Evolutionary conservation across 345 rosid species (phyloP).

Genomic region (Dovyalis caffra): DNA sequence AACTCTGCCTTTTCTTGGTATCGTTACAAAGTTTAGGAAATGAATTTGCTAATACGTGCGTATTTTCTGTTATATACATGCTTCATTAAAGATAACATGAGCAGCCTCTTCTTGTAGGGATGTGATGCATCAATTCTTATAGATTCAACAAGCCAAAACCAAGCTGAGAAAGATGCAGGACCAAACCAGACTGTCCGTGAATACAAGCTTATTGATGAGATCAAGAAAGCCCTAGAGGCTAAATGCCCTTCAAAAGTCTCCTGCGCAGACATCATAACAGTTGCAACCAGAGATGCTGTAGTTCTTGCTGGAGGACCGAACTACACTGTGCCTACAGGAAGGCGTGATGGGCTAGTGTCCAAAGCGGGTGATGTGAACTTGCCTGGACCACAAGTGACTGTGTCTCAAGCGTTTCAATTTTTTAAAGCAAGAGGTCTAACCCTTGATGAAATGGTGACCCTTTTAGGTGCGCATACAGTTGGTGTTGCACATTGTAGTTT

Average conservation of each 20-base stretch:
- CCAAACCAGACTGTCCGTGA: slow-evolving; percentile 69
- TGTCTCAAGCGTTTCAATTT: slow-evolving; percentile 30
- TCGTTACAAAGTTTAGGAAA: too few species aligned
- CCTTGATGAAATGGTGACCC: slow-evolving; percentile 60
- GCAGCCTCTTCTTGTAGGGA: slow-evolving; percentile 36
- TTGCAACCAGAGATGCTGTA: slow-evolving; percentile 63
- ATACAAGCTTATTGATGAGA: slow-evolving; percentile 55
- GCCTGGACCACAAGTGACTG: slow-evolving; percentile 54
- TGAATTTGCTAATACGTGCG: too few species aligned
- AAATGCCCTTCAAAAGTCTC: slow-evolving; percentile 65
- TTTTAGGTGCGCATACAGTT: slow-evolving; percentile 74
- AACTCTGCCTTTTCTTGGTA: too few species aligned
- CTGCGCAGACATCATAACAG: slow-evolving; percentile 62
- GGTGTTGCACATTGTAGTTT: slow-evolving; percentile 65
- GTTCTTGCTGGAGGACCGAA: slow-evolving; percentile 55
- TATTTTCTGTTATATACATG: too few species aligned
- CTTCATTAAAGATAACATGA: too few species aligned
- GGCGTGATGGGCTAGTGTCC: slow-evolving; percentile 61
- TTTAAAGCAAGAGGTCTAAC: slow-evolving; percentile 49
- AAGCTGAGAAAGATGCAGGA: slow-evolving; percentile 59
- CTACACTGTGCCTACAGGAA: slow-evolving; percentile 51
- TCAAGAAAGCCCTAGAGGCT: slow-evolving; percentile 52
- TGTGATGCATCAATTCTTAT: slow-evolving; percentile 80
- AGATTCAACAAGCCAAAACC: slow-evolving; percentile 41
- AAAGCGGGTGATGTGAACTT: slow-evolving; percentile 44